Conservation (phyloP, 2,329 filamentous ascomycete species). For the Diaporthe velutina region DNA sequence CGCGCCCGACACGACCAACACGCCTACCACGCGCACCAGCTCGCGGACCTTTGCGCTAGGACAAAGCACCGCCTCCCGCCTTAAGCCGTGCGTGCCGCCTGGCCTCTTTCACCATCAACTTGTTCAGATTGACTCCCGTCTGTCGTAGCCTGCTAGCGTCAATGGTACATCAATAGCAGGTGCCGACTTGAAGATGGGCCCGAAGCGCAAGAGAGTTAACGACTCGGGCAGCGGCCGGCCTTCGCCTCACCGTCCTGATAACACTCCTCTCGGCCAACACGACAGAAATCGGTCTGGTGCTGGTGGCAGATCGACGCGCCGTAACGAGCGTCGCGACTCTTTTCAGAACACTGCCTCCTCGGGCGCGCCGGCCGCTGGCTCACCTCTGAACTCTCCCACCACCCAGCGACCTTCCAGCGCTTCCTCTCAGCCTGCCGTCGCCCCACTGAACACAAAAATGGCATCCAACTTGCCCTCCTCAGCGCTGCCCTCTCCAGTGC, state of each 20-base stretch:
- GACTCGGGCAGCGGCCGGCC: conserved; percentile 65
- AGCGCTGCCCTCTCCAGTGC: conserved; percentile 49
- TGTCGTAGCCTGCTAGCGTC: neutral
- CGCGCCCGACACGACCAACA: conserved; percentile 33
- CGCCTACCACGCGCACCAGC: neutral
- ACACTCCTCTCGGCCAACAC: conserved; percentile 68
- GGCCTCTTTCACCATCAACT: neutral
- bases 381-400: conserved; percentile 48
- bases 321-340: conserved; percentile 66
- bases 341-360: conserved; percentile 50
- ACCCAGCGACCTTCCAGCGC: conserved; percentile 53
- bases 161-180: conserved; percentile 36
- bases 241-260: conserved; percentile 72
- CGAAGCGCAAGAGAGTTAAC: conserved; percentile 69
- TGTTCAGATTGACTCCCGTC: neutral
- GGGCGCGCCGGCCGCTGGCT: conserved; percentile 18
- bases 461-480: conserved; percentile 44
- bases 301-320: conserved; percentile 59
- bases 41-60: conserved; percentile 28
- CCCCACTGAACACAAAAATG: conserved; percentile 35
- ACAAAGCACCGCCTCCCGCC: conserved; percentile 31
- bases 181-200: conserved; percentile 60
- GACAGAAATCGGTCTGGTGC: conserved; percentile 65
- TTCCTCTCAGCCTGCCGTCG: conserved; percentile 49
- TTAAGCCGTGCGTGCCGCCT: neutral